Conservation (phyloP, 2,329 filamentous ascomycete genomes). For the Ceratocystis ficicola region DNA sequence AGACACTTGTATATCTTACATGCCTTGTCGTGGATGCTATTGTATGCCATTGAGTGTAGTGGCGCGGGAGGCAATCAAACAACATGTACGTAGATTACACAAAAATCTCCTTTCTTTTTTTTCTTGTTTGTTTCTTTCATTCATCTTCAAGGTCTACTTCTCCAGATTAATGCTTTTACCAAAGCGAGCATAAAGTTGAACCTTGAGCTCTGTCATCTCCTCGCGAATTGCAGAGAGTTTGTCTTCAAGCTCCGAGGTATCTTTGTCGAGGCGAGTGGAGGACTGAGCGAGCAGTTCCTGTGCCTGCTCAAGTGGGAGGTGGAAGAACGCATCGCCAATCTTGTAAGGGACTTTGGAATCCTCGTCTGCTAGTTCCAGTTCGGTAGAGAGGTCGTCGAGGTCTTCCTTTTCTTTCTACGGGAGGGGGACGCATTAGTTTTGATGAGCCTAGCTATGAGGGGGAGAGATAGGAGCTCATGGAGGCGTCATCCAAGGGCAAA, state of each 20-base stretch:
- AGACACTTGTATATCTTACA: background rate
- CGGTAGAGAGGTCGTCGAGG: constrained; percentile 78
- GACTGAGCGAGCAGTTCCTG: constrained; percentile 69
- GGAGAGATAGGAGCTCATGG: no score
- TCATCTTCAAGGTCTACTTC: constrained; percentile 21
- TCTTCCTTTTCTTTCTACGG: constrained; percentile 94
- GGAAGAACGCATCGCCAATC: constrained; percentile 91
- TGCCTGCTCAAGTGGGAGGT: constrained; percentile 69
- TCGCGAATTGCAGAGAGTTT: constrained; percentile 62
- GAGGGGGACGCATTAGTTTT: constrained; percentile 8
- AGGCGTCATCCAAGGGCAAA: background rate
- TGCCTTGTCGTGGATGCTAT: background rate
- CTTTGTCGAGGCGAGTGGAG: constrained; percentile 60
- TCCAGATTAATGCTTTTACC: constrained; percentile 95
- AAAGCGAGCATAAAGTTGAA: constrained; percentile 85
- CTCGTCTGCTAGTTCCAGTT: constrained; percentile 90
- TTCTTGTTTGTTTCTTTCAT: background rate
- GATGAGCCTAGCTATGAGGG: background rate
- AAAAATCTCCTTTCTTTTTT: background rate
- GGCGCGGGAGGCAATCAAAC: background rate
- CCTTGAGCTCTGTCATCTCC: constrained; percentile 82
- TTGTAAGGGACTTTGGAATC: constrained; percentile 95
- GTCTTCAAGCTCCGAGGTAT: constrained; percentile 65
- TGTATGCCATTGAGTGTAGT: background rate
- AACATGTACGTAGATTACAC: background rate